Conservation (phyloP, 2,329 filamentous ascomycete species). For the Capronia americana region DNA sequence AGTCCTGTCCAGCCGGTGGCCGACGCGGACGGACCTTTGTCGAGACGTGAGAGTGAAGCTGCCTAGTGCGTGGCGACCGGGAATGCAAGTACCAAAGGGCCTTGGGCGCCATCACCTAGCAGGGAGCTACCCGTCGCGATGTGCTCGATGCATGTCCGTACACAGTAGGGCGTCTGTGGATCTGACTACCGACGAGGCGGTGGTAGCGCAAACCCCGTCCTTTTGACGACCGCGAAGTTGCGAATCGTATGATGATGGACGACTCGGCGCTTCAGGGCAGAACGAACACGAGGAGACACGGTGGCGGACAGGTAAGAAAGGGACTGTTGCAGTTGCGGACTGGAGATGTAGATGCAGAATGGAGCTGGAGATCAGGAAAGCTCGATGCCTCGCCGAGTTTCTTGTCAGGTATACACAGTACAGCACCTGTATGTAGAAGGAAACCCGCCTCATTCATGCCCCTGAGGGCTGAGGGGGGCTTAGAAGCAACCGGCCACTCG, state of each 20-base stretch:
- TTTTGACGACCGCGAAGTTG: neutral
- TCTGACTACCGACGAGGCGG: neutral
- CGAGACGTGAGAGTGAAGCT: neutral
- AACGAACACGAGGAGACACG: neutral
- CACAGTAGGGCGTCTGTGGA: neutral
- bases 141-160: neutral
- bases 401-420: neutral
- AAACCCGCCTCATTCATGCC: neutral
- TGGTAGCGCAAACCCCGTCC: neutral
- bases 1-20: neutral
- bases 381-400: neutral
- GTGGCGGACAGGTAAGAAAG: neutral
- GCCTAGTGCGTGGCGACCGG: conserved; percentile 13
- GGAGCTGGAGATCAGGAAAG: neutral
- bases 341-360: neutral
- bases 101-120: neutral
- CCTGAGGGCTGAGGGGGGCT: neutral
- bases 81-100: neutral
- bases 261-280: neutral
- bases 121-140: neutral
- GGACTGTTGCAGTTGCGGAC: neutral
- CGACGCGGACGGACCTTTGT: neutral
- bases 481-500: neutral
- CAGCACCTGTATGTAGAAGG: neutral
- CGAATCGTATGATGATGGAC: neutral